These are phyloP conservation scores for Lizonia empirigonia DNA, from an alignment of 2,329 filamentous ascomycete species.

Conservation along the genomic window DNA sequence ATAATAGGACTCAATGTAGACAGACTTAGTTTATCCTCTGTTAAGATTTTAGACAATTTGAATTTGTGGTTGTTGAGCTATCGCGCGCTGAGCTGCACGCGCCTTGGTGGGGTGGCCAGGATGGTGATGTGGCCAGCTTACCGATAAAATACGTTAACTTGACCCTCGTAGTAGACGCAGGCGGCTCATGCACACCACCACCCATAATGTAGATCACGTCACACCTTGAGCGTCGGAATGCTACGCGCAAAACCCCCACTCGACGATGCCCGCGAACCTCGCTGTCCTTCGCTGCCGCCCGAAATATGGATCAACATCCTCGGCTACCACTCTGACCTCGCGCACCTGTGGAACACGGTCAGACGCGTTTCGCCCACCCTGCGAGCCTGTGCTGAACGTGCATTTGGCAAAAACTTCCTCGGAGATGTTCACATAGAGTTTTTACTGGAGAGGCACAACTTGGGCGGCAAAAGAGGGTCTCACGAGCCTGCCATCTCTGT, in stretches of 20 bases:
- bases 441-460: conserved; percentile 41
- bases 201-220: conserved; percentile 8
- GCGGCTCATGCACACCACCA: too few species aligned
- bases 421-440: conserved; percentile 33
- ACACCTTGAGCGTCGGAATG: not conserved
- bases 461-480: conserved; percentile 33
- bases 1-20: too few species aligned
- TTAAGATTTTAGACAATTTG: too few species aligned
- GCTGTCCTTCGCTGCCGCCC: conserved; percentile 37
- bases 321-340: conserved; percentile 34
- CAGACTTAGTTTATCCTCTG: too few species aligned
- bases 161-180: too few species aligned
- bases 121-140: too few species aligned
- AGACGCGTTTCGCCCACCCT: conserved; percentile 36
- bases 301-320: conserved; percentile 46
- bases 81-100: too few species aligned
- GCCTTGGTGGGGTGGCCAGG: too few species aligned
- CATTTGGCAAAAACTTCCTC: conserved; percentile 35
- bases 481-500: conserved; percentile 35
- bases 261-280: not conserved
- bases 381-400: conserved; percentile 37
- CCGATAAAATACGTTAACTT: too few species aligned
- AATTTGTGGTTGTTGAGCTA: too few species aligned
- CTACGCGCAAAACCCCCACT: not conserved
- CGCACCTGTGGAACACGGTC: conserved; percentile 41